Conservation (phyloP, 2,329 filamentous ascomycete genomes). For the Colletotrichum tanaceti region DNA sequence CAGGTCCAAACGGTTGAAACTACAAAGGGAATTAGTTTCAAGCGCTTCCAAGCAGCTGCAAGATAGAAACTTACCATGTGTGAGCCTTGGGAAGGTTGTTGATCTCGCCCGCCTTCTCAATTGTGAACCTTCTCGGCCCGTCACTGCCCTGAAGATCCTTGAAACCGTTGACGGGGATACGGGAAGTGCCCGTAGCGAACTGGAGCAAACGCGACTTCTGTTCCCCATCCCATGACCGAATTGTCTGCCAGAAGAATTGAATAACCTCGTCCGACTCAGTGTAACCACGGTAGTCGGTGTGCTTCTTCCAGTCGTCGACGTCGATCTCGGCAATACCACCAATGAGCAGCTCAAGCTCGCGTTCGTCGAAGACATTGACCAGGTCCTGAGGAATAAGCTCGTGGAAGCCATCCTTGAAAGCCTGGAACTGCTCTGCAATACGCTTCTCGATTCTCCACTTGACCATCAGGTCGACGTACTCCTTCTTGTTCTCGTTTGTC, state of each 20-base stretch:
- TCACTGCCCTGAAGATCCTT: conserved; percentile 98
- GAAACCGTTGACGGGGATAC: conserved; percentile 99
- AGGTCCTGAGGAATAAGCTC: conserved; percentile 96
- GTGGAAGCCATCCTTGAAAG: conserved; percentile 97
- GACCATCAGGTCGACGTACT: conserved; percentile 98
- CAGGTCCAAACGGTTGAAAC: conserved; percentile 96
- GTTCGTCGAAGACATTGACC: conserved; percentile 98
- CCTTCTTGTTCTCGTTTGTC: conserved; percentile 98
- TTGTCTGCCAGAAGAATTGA: conserved; percentile 98
- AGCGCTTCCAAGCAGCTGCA: background rate
- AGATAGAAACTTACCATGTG: conserved; percentile 79
- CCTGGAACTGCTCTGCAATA: conserved; percentile 97
- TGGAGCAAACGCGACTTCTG: conserved; percentile 97
- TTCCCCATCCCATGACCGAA: conserved; percentile 96
- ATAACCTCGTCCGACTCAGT: conserved; percentile 98
- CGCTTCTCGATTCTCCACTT: conserved; percentile 99
- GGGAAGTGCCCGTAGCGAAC: conserved; percentile 96
- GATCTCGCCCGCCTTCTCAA: conserved; percentile 95
- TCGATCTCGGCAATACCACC: conserved; percentile 99
- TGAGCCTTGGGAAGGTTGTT: conserved; percentile 95
- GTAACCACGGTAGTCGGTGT: conserved; percentile 98
- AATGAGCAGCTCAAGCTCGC: conserved; percentile 94
- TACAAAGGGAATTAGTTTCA: conserved; percentile 52
- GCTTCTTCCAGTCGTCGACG: conserved; percentile 99
- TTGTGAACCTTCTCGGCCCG: conserved; percentile 93